Conservation (phyloP, 129 eudicot species). For the Helianthus annuus region DNA sequence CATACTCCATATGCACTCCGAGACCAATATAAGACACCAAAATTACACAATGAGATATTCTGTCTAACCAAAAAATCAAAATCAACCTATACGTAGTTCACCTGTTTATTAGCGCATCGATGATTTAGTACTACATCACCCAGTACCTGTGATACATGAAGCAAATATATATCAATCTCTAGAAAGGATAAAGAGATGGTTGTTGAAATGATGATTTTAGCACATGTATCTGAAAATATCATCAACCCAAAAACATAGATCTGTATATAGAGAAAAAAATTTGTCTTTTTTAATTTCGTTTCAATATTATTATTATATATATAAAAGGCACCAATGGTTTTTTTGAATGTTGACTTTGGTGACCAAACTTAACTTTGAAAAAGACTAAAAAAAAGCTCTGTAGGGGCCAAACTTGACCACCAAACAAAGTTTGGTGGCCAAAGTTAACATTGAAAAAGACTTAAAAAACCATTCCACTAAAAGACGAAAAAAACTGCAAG, state of each 20-base stretch:
- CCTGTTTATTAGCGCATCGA: constrained; percentile 74
- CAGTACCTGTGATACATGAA: constrained; percentile 46
- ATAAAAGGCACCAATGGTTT: no score
- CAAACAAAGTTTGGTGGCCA: no score
- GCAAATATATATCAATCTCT: constrained; percentile 13
- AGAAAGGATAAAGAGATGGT: background rate
- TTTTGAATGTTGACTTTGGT: no score
- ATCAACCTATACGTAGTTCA: constrained; percentile 17
- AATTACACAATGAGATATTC: constrained; percentile 13
- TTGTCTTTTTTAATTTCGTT: background rate
- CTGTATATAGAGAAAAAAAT: background rate
- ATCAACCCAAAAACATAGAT: background rate
- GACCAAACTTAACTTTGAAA: no score
- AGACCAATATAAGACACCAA: constrained; percentile 13
- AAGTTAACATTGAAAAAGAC: no score
- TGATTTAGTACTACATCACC: constrained; percentile 76
- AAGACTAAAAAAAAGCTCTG: no score
- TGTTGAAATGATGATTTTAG: constrained; percentile 4
- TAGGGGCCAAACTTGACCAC: no score
- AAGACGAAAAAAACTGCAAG: no score
- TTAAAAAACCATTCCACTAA: no score
- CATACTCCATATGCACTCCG: constrained; percentile 62
- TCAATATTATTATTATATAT: background rate
- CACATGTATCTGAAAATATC: background rate
- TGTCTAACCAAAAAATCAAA: constrained; percentile 4